phyloP scores from a whole-genome alignment of 177 flowering plant genomes.

The Telopea speciosissima region DNA sequence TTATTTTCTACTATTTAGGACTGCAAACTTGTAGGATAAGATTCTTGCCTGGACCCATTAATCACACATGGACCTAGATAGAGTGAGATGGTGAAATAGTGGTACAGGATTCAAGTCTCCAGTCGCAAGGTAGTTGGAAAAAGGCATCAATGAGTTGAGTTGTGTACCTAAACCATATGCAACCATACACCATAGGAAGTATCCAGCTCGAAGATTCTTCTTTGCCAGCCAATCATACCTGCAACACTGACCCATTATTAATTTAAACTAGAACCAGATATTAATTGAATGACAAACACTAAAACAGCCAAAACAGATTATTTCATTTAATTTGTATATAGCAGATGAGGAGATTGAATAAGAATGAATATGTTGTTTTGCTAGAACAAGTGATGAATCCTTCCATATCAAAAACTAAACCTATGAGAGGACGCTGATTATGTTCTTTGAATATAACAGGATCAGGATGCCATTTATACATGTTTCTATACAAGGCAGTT shows the following conservation, averaged over 20 bases:
- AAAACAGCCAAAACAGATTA: not conserved
- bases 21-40: too few species aligned
- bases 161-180: slow-evolving; percentile 82
- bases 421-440: not conserved
- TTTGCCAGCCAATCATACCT: slow-evolving; percentile 94
- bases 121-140: too few species aligned
- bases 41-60: too few species aligned
- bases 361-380: not conserved
- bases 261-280: not conserved
- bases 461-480: not conserved
- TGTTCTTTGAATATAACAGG: not conserved
- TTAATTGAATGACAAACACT: not conserved
- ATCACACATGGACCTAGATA: too few species aligned
- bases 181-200: slow-evolving; percentile 84
- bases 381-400: not conserved
- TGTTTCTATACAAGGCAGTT: not conserved
- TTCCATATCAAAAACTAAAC: not conserved
- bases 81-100: too few species aligned
- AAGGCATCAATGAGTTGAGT: too few species aligned
- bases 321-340: not conserved
- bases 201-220: slow-evolving; percentile 73
- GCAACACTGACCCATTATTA: slow-evolving; percentile 16
- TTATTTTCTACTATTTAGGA: too few species aligned
- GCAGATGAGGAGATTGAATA: not conserved
- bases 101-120: too few species aligned